Evolutionary conservation across 495 filamentous ascomycete species (phyloP).

Genomic region (Penicillium antarcticum): DNA sequence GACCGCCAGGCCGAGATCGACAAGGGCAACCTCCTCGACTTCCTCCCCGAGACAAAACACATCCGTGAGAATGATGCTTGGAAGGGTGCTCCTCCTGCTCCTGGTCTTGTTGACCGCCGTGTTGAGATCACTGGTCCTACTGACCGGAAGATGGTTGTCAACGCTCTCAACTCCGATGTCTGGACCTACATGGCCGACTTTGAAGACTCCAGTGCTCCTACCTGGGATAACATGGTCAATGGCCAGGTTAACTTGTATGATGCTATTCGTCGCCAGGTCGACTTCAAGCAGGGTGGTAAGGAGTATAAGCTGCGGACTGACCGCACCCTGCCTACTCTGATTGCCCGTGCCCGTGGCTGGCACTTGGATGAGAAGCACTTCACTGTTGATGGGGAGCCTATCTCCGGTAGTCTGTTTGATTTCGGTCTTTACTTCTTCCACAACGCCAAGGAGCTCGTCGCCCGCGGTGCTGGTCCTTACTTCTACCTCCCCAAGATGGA

Average conservation of each 20-base stretch:
- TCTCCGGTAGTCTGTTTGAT: slow-evolving; percentile 91
- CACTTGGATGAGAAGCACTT: slow-evolving; percentile 98
- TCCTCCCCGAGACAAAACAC: slow-evolving; percentile 92
- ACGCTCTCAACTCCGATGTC: slow-evolving; percentile 93
- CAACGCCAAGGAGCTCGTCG: slow-evolving; percentile 87
- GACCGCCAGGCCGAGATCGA: slow-evolving; percentile 93
- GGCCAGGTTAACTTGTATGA: slow-evolving; percentile 99
- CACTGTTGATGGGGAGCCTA: slow-evolving; percentile 91
- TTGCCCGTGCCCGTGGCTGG: slow-evolving; percentile 86
- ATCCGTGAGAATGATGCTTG: slow-evolving; percentile 93
- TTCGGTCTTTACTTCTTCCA: slow-evolving; percentile 99
- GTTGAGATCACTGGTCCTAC: slow-evolving; percentile 99
- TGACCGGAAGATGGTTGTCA: slow-evolving; percentile 99
- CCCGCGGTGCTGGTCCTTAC: slow-evolving; percentile 85
- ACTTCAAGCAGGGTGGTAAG: slow-evolving; percentile 94
- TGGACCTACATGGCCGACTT: slow-evolving; percentile 99
- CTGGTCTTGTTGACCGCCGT: slow-evolving; percentile 87
- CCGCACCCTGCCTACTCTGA: slow-evolving; percentile 72
- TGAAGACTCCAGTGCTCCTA: slow-evolving; percentile 95
- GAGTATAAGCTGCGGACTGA: slow-evolving; percentile 97
- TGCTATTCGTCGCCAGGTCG: slow-evolving; percentile 88
- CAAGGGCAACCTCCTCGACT: slow-evolving; percentile 86
- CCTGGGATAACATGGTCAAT: slow-evolving; percentile 99
- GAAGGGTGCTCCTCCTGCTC: slow-evolving; percentile 91
- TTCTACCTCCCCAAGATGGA: slow-evolving; percentile 99